These are phyloP conservation scores for Dichotomopilus funicola DNA, from an alignment of 2,329 filamentous ascomycete species.

Conservation along the genomic window DNA sequence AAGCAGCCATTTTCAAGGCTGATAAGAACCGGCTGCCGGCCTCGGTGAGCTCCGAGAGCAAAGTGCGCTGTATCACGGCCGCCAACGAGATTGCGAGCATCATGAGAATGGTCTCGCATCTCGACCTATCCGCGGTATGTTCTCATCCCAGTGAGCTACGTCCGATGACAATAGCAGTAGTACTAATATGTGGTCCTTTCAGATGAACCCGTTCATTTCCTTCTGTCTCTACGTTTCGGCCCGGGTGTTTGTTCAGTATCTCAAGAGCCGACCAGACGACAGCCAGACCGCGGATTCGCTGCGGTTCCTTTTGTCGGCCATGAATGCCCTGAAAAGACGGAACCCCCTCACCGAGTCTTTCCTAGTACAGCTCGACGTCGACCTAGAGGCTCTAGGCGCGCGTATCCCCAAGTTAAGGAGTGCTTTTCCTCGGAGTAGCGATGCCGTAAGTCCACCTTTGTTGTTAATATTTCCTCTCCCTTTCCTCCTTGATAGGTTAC, in stretches of 20 bases:
- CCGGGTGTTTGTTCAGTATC: conserved; percentile 88
- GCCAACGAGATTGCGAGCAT: conserved; percentile 91
- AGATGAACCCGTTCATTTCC: conserved; percentile 95
- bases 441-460: conserved; percentile 39
- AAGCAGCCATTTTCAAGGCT: conserved; percentile 95
- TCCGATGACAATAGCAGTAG: background rate
- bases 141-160: background rate
- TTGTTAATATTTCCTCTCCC: background rate
- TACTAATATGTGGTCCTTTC: conserved; percentile 13
- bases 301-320: conserved; percentile 84
- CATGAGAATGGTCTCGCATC: conserved; percentile 90
- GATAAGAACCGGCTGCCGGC: conserved; percentile 77
- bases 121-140: conserved; percentile 75
- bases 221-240: conserved; percentile 96
- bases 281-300: conserved; percentile 70
- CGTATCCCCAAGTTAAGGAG: conserved; percentile 52
- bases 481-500: conserved; percentile 12
- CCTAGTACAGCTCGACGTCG: conserved; percentile 85
- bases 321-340: conserved; percentile 79
- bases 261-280: conserved; percentile 90
- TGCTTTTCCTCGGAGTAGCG: conserved; percentile 47
- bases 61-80: conserved; percentile 84
- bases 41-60: conserved; percentile 80
- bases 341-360: conserved; percentile 94
- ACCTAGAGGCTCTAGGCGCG: conserved; percentile 68